Evolutionary conservation across 2,329 filamentous ascomycete species (phyloP).

Genomic region (Phialemoniopsis sp.): DNA sequence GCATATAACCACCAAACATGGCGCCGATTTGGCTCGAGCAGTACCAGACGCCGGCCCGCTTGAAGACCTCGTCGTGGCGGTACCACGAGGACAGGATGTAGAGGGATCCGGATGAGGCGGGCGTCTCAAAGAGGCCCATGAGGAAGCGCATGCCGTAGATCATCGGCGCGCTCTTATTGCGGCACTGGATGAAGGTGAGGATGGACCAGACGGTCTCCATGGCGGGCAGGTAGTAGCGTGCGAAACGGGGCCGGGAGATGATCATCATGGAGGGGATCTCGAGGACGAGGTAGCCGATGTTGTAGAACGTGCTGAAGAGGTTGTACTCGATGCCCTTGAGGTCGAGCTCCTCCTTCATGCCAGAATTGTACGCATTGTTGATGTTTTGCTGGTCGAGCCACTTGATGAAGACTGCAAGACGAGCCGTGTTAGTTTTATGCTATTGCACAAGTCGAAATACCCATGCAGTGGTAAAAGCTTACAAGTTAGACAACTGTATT

Average conservation of each 20-base stretch:
- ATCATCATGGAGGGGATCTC: slow-evolving; percentile 21
- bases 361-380: slow-evolving; percentile 31
- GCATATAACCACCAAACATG: slow-evolving; percentile 42
- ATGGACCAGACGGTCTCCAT: slow-evolving; percentile 6
- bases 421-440: too few species aligned
- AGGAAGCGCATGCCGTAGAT: slow-evolving; percentile 19
- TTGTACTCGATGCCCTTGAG: slow-evolving; percentile 33
- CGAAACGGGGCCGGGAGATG: slow-evolving; percentile 12
- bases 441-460: too few species aligned
- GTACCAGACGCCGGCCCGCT: slow-evolving; percentile 46
- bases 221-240: slow-evolving; percentile 2
- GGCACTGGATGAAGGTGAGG: slow-evolving; percentile 8
- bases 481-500: too few species aligned
- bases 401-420: slow-evolving; percentile 29
- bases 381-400: slow-evolving; percentile 26
- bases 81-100: slow-evolving; percentile 29
- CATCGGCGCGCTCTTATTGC: slow-evolving; percentile 12
- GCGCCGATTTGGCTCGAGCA: too few species aligned
- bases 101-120: slow-evolving; percentile 13
- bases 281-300: slow-evolving; percentile 29
- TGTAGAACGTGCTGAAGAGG: slow-evolving; percentile 35
- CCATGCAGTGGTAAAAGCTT: too few species aligned
- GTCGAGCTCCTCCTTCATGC: slow-evolving; percentile 30
- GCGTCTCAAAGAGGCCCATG: slow-evolving; percentile 14
- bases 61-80: too few species aligned